Evolutionary conservation across 768 basidiomycete species (phyloP).

Genomic region (Polyporus arcularius): DNA sequence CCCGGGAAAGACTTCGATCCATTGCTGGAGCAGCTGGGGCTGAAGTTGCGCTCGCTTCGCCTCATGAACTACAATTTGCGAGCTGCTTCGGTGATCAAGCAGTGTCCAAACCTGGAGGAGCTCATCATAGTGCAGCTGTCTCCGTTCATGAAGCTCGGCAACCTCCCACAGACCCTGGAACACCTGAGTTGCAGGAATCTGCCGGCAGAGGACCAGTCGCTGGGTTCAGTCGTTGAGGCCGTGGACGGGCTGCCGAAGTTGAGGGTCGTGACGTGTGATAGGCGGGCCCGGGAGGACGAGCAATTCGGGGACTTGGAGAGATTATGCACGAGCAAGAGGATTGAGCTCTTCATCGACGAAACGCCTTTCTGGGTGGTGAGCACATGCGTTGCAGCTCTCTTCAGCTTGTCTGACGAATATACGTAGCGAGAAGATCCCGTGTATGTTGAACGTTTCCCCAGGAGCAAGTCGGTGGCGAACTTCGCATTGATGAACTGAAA

Average conservation of each 20-base stretch:
- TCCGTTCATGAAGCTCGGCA: constrained; percentile 32
- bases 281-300: constrained; percentile 18
- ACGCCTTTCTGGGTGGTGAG: constrained; percentile 40
- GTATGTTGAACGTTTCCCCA: constrained; percentile 35
- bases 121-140: constrained; percentile 41
- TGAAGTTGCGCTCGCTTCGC: constrained; percentile 45
- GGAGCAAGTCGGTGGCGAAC: constrained; percentile 37
- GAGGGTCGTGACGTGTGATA: constrained; percentile 40
- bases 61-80: constrained; percentile 37
- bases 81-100: constrained; percentile 35
- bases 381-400: neutral
- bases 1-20: constrained; percentile 30
- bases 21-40: constrained; percentile 32
- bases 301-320: constrained; percentile 28
- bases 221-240: constrained; percentile 33
- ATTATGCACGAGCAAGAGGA: constrained; percentile 32
- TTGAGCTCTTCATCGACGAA: constrained; percentile 31
- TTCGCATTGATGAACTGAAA: constrained; percentile 35
- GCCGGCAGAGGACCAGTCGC: constrained; percentile 21
- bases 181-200: constrained; percentile 42
- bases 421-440: constrained; percentile 41
- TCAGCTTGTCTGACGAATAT: neutral
- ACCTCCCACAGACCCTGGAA: constrained; percentile 40
- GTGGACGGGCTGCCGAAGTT: constrained; percentile 36
- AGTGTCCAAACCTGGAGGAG: constrained; percentile 43